Conservation (phyloP, 441 rosid species). For the Capsella rubella region DNA sequence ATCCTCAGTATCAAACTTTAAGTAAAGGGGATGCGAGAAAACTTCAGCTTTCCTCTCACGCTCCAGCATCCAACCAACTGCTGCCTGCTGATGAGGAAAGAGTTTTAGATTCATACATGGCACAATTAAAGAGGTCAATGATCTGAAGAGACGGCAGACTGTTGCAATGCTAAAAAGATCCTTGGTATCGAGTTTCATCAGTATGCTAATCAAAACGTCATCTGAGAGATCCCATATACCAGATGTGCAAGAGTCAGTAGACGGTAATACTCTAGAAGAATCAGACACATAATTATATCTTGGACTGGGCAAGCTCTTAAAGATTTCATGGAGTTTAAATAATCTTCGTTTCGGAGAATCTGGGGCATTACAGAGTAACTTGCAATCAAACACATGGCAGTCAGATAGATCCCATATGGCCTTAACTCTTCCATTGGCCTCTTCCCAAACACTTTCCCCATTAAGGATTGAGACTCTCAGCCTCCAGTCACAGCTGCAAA, state of each 20-base stretch:
- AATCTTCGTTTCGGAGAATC: conserved; percentile 62
- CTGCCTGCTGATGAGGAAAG: conserved; percentile 92
- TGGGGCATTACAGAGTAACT: conserved; percentile 54
- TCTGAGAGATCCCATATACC: conserved; percentile 80
- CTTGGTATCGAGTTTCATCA: conserved; percentile 57
- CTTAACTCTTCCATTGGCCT: conserved; percentile 42
- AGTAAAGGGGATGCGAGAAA: conserved; percentile 75
- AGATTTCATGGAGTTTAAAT: conserved; percentile 83
- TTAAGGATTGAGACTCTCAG: conserved; percentile 60
- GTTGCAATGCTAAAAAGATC: conserved; percentile 77
- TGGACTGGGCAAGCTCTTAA: conserved; percentile 73
- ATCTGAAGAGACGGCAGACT: conserved; percentile 76
- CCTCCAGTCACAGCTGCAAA: conserved; percentile 91
- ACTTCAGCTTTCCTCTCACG: conserved; percentile 72
- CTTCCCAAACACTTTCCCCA: conserved; percentile 46
- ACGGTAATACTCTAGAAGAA: conserved; percentile 60
- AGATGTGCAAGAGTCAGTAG: conserved; percentile 42
- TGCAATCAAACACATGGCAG: conserved; percentile 88
- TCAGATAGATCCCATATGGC: conserved; percentile 69
- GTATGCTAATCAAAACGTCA: conserved; percentile 68
- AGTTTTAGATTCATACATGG: conserved; percentile 91
- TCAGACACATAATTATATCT: conserved; percentile 42
- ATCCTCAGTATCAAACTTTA: conserved; percentile 69
- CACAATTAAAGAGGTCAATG: conserved; percentile 69
- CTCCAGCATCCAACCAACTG: conserved; percentile 93